Evolutionary conservation across 495 filamentous ascomycete species (phyloP), one percentile per base, ranked within the genome.

Genomic region (Entonaema liquescens): DNA sequence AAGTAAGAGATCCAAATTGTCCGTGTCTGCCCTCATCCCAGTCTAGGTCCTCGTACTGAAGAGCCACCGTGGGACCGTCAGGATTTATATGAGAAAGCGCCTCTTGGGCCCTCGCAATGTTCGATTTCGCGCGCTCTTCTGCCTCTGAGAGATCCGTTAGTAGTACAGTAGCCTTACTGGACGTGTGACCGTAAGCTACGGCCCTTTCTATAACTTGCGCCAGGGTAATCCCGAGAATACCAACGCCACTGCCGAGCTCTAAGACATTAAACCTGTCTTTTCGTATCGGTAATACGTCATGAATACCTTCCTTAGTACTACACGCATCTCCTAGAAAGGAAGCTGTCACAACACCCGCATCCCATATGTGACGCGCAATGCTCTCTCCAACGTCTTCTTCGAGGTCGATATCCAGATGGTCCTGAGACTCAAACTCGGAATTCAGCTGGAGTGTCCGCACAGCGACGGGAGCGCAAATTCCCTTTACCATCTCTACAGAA

Each of bases 351-450:
- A 83, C 67, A 5, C 83, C 82, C 25, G 74, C 83, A 78, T 89
- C 95, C 95, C 95, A 99, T 52, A 98, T 88, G 79, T 99, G 95
- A 15, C 94, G 86, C 15, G 95, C 94, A 72, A 99, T 97, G 76
- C 92, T 97, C 76, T 98, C 94, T 6, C 94, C 95, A 2, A 93
- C 93, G 65, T 98, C 94, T 74, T 99, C 95, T 82, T 91, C 91
- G 21, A 98, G 87, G 6, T 66, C 57, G 13, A 80, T 23, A 19
- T 50, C 31, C 1, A 69, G 11, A 8, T 28, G 50, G 11, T 74
- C 56, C 65, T 73, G 40, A 88, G 71, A 23, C 21, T 23, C 38
- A 19, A 47, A 53, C 21, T 44, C 28, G 36, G 29, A 19, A 4
- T 26, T 19, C 1, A 83, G 66, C 3, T 68, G 69, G 40, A 84